Conservation (phyloP, 768 basidiomycete species). For the Thelephora aurantiotincta region DNA sequence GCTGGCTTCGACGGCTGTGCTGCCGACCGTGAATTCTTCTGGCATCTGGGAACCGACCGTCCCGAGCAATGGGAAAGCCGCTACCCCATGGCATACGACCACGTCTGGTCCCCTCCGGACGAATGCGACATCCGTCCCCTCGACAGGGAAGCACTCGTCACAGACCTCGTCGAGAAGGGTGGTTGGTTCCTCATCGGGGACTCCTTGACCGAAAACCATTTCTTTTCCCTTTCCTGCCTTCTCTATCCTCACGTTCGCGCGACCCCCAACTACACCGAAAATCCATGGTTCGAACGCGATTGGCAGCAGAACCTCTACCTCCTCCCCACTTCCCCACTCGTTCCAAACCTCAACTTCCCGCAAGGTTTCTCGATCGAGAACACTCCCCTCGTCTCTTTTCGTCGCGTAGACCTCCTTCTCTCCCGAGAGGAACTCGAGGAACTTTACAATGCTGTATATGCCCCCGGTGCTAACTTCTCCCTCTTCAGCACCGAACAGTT, state of each 20-base stretch:
- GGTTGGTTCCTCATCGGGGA: constrained; percentile 62
- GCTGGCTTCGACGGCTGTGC: constrained; percentile 52
- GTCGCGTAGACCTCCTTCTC: constrained; percentile 47
- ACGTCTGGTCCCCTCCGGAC: constrained; percentile 36
- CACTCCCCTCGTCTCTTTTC: constrained; percentile 54
- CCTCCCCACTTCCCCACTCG: constrained; percentile 36
- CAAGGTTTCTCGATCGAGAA: constrained; percentile 34
- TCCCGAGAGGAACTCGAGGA: constrained; percentile 30
- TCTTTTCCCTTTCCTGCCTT: constrained; percentile 57
- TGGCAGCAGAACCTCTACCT: constrained; percentile 57
- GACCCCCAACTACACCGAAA: constrained; percentile 43
- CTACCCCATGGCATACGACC: constrained; percentile 38
- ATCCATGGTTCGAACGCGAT: constrained; percentile 42
- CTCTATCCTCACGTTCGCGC: constrained; percentile 55
- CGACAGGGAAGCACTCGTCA: constrained; percentile 29
- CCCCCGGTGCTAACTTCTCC: constrained; percentile 12
- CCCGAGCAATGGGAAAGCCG: constrained; percentile 28
- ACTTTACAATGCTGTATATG: constrained; percentile 23
- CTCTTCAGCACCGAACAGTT: constrained; percentile 42
- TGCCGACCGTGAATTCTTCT: constrained; percentile 42
- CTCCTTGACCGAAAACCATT: constrained; percentile 59
- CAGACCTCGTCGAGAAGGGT: constrained; percentile 49
- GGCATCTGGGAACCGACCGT: constrained; percentile 47
- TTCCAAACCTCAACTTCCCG: constrained; percentile 30
- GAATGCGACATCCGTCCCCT: constrained; percentile 29